Conservation (phyloP, 164 flowering plant species). For the Vitis vinifera region ASM3070453v1 NC_081805.1:13547001-13547500, state of each 20-base stretch:
- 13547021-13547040: too few species aligned
- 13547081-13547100: not conserved
- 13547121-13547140: constrained; percentile 97
- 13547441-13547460: constrained; percentile 18
- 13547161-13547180: constrained; percentile 39
- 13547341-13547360: constrained; percentile 90
- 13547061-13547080: not conserved
- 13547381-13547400: constrained; percentile 83
- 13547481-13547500: not conserved
- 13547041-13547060: too few species aligned
- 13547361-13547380: constrained; percentile 95
- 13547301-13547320: not conserved
- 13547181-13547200: constrained; percentile 57
- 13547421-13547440: constrained; percentile 96
- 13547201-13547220: constrained; percentile 42
- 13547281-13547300: not conserved
- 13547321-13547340: constrained; percentile 29
- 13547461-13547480: not conserved
- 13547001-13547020: too few species aligned
- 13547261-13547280: constrained; percentile 36
- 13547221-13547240: constrained; percentile 69
- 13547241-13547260: constrained; percentile 97
- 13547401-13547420: constrained; percentile 82
- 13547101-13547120: constrained; percentile 68
- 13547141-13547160: constrained; percentile 76